These are phyloP conservation scores for Globisporangium mamillatum DNA, from an alignment of 352 stramenopile species.

Conservation along the genomic window DNA sequence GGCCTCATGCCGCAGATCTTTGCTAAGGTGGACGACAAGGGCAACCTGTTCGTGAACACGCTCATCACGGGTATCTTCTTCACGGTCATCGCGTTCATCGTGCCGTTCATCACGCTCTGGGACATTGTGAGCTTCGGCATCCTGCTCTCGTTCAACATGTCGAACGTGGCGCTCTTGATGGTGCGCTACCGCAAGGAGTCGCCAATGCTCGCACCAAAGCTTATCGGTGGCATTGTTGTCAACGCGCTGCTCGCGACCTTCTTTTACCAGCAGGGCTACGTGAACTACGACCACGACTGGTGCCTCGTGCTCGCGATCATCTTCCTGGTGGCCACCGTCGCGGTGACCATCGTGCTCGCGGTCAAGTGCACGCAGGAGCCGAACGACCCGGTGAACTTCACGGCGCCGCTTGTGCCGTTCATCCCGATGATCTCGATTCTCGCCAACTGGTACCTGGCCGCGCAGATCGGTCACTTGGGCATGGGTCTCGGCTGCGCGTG, in stretches of 20 bases:
- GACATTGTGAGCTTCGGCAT: slow-evolving; percentile 89
- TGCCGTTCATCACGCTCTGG: slow-evolving; percentile 81
- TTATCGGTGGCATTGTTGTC: slow-evolving; percentile 43
- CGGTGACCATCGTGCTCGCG: slow-evolving; percentile 29
- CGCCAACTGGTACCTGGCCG: slow-evolving; percentile 68
- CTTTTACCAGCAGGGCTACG: slow-evolving; percentile 72
- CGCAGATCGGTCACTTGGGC: slow-evolving; percentile 52
- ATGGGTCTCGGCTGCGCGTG: slow-evolving; percentile 53
- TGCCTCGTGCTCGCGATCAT: slow-evolving; percentile 43
- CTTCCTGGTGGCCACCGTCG: slow-evolving; percentile 41
- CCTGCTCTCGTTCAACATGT: slow-evolving; percentile 86
- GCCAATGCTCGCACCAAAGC: slow-evolving; percentile 33
- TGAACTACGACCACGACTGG: slow-evolving; percentile 34
- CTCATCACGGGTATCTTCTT: slow-evolving; percentile 65
- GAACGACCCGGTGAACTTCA: slow-evolving; percentile 44
- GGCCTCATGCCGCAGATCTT: slow-evolving; percentile 92
- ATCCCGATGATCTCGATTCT: slow-evolving; percentile 52
- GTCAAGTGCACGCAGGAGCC: slow-evolving; percentile 63
- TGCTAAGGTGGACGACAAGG: slow-evolving; percentile 74
- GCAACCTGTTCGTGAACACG: slow-evolving; percentile 79
- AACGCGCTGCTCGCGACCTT: slow-evolving; percentile 42
- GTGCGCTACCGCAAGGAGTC: slow-evolving; percentile 65
- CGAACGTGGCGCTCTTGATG: slow-evolving; percentile 74
- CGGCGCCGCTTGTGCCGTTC: slow-evolving; percentile 68
- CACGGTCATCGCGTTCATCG: slow-evolving; percentile 60